Conservation (phyloP, 2,329 filamentous ascomycete genomes). For the Aulographum hederae region DNA sequence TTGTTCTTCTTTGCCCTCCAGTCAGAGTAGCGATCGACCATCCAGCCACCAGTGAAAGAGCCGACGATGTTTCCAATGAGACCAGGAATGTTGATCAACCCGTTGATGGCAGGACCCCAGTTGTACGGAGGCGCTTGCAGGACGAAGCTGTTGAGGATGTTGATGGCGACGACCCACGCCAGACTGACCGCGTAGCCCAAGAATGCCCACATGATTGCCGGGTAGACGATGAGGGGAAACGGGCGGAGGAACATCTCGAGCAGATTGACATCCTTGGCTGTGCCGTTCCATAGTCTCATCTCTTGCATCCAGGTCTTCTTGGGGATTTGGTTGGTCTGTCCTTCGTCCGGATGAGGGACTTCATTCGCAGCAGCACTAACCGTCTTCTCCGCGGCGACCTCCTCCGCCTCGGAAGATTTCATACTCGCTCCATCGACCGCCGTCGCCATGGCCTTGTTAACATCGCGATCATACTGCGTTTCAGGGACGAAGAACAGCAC, state of each 20-base stretch:
- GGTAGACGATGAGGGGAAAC: conserved; percentile 18
- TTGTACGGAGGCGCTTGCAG: conserved; percentile 20
- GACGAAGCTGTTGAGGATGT: conserved; percentile 20
- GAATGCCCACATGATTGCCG: conserved; percentile 18
- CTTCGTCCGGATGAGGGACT: conserved; percentile 1
- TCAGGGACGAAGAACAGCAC: conserved; percentile 20
- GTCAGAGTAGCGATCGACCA: conserved; percentile 24
- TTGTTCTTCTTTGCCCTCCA: conserved; percentile 20
- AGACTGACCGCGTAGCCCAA: conserved; percentile 19
- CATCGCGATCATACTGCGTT: conserved; percentile 16
- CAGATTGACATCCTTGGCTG: conserved; percentile 13
- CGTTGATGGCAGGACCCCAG: conserved; percentile 17
- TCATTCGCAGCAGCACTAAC: too few relatives aligned
- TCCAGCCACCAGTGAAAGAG: conserved; percentile 22
- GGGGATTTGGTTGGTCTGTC: conserved; percentile 6
- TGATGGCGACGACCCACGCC: conserved; percentile 20
- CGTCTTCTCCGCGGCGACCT: too few relatives aligned
- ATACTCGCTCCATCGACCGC: too few relatives aligned
- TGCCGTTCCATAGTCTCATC: conserved; percentile 16
- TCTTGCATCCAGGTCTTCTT: conserved; percentile 17
- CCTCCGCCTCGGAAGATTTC: too few relatives aligned
- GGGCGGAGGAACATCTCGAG: conserved; percentile 18
- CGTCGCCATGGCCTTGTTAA: not conserved
- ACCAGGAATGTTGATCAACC: conserved; percentile 21
- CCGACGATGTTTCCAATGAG: conserved; percentile 25